Base-by-base conservation (phyloP, 176 grass and related monocot species). In the Carex parvula region DNA sequence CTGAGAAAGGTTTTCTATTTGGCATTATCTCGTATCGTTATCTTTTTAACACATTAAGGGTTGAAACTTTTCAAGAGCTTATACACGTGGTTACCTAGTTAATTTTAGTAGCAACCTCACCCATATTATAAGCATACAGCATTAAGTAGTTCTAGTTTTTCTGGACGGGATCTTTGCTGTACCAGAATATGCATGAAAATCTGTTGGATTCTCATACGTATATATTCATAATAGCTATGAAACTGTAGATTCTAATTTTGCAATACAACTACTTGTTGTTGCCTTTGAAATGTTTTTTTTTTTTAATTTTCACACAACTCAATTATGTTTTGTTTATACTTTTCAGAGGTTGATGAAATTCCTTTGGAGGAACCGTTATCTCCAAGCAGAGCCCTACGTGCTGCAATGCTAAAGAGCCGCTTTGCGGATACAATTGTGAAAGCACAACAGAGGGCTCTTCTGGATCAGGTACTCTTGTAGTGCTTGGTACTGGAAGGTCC, bases 361-460 rank as follows among this genome's bases (percentile, higher is more conserved):
- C 73, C 87, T 41, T 89, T 52, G 4, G 85, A 81, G 14, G 89
- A 91, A 85, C 90, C 85, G 64, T 74, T 94, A 62, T 97, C 94
- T 50, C 92, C 94, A 84, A 79, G 69, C 62, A 97, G 84, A 86
- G 94, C 94, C 84, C 90, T 97, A 53, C 92, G 94, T 71, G 86
- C 88, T 84, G 94, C 92, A 75, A 91, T 92, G 55, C 83, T 97
- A 56, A 97, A 87, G 85, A 86, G 60, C 3, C 90, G 89, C 86
- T 94, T 97, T 92, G 92, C 94, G 67, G 88, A 88, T 69, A 97
- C 94, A 65, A 97, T 97, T 24, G 85, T 94, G 50, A 97, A 97
- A 88, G 92, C 92, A 1, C 88, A 97, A 35, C 85, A 94, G 61
- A 89, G 87, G 35, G 84, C 90, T 81, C 92, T 94, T 92, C 81